Evolutionary conservation across 805 yeast genomes (phyloP).

Genomic region (Saccharomycopsis sp.): DNA sequence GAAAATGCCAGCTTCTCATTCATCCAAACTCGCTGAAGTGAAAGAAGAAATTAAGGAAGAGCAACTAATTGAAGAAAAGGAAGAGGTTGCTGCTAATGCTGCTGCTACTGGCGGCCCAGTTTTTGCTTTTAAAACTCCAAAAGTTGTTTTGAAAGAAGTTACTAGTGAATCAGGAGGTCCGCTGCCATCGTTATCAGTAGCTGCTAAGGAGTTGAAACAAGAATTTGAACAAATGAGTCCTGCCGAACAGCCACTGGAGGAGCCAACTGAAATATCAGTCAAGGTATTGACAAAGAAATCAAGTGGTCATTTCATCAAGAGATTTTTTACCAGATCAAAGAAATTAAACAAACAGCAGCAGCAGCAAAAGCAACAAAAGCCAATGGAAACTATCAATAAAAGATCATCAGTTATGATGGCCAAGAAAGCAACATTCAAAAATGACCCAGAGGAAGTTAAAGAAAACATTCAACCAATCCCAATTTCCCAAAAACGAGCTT

Average conservation of each 20-base stretch:
- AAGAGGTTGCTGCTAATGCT: neutral
- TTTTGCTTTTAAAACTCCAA: slow-evolving; percentile 16
- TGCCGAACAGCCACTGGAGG: neutral
- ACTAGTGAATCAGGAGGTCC: neutral
- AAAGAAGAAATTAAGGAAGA: slow-evolving; percentile 3
- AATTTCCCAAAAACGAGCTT: neutral
- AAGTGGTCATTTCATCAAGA: slow-evolving; percentile 7
- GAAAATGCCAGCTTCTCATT: slow-evolving; percentile 11
- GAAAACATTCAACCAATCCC: neutral
- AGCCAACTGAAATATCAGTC: too few relatives aligned
- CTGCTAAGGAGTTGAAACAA: neutral
- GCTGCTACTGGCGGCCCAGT: too few relatives aligned
- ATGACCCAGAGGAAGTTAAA: neutral
- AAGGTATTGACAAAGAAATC: slow-evolving; percentile 1
- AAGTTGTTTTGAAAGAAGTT: neutral
- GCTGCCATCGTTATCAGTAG: neutral
- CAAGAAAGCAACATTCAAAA: neutral
- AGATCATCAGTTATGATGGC: slow-evolving; percentile 3
- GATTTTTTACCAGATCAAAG: slow-evolving; percentile 2
- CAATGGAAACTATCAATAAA: neutral
- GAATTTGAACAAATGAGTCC: neutral
- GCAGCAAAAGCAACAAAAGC: slow-evolving; percentile 3
- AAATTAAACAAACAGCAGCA: slow-evolving; percentile 1
- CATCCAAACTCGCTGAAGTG: slow-evolving; percentile 5
- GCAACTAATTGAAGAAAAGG: neutral